Conservation (phyloP, 2,329 filamentous ascomycete genomes). For the Fusarium sp. region DNA sequence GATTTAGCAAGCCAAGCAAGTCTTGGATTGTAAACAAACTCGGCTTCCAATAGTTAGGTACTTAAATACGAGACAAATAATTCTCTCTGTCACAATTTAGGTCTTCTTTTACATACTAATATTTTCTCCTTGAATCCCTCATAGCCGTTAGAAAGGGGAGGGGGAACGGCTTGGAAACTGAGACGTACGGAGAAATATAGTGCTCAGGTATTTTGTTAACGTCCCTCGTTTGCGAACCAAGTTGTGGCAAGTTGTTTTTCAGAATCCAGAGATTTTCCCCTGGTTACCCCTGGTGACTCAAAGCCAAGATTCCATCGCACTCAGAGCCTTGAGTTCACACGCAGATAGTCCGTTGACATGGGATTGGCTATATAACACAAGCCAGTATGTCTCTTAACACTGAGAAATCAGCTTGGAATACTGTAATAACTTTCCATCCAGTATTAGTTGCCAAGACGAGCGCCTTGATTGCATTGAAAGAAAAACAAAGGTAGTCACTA, state of each 20-base stretch:
- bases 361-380: not conserved
- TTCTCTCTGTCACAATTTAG: not conserved
- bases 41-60: not conserved
- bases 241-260: not conserved
- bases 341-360: not conserved
- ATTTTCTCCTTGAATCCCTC: not conserved
- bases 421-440: too few species aligned
- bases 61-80: slow-evolving; percentile 9
- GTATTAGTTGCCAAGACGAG: not conserved
- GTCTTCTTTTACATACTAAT: not conserved
- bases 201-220: not conserved
- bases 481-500: not conserved
- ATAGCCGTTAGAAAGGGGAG: not conserved
- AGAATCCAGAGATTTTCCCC: slow-evolving; percentile 13
- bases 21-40: not conserved
- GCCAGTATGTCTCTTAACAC: not conserved
- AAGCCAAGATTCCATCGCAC: slow-evolving; percentile 16
- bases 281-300: slow-evolving; percentile 33
- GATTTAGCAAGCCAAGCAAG: not conserved
- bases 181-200: not conserved
- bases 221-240: not conserved
- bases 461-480: not conserved
- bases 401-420: not conserved
- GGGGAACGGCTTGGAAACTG: not conserved
- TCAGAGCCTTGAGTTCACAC: slow-evolving; percentile 1